Evolutionary conservation across 768 basidiomycete species (phyloP), one percentile per base, ranked within the genome.

Genomic region (Termitomyces sp.): DNA sequence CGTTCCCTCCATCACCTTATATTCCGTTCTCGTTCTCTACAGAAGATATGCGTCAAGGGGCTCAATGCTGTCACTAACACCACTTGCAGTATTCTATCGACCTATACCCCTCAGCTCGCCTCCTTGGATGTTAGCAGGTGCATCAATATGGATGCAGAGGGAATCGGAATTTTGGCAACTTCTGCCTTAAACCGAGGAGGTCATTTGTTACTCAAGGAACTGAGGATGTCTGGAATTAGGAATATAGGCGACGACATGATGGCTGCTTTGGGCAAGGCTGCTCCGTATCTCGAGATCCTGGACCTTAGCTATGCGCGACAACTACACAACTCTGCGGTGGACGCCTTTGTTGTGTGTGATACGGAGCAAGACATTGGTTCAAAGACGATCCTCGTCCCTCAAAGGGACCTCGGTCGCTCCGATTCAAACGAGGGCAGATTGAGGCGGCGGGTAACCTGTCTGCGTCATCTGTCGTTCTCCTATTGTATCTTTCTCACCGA

Each of bases 401-500:
- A 88, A 11, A 78, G 83, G 48, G 82, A 91, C 59, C 79, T 83
- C 33, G 88, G 88, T 25, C 79, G 84, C 41, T 49, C 35, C 29
- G 83, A 85, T 53, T 65, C 78, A 9, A 74, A 76, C 42, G 81
- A 85, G 56, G 60, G 59, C 18, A 74, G 69, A 53, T 82, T 80
- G 66, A 77, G 76, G 59, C 74, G 86, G 54, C 80, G 86, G 22
- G 73, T 89, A 18, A 91, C 89, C 5, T 72, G 75, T 33, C 76
- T 95, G 51, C 79, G 85, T 27, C 91, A 94, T 66, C 73, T 96
- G 25, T 81, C 77, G 41, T 68, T 96, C 45, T 91, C 92, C 16
- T 75, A 70, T 38, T 94, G 92, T 61, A 62, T 73, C 18, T 71
- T 87, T 58, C 74, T 96, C 55, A 91, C 90, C 3, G 89, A 92